Percentiles rank a stretch among this genome's conserved stretches.
Evolutionary conservation across 768 basidiomycete species (phyloP).

Genomic region (Dioszegia aurantiaca): DNA sequence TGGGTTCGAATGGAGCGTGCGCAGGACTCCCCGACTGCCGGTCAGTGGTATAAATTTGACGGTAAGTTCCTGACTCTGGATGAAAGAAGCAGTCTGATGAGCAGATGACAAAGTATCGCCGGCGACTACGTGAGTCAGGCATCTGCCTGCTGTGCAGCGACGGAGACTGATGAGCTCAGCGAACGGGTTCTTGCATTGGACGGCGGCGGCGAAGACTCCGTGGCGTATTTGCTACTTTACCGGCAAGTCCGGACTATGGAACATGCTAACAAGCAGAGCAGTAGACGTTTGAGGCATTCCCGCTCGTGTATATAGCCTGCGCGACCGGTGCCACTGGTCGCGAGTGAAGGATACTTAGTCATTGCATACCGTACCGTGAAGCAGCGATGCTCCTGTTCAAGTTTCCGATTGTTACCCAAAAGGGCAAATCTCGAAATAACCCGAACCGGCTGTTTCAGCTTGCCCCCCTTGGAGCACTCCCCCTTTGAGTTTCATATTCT

Average conservation of each 20-base stretch:
- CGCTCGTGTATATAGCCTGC: too few relatives aligned
- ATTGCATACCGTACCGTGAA: too few relatives aligned
- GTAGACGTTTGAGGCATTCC: neutral
- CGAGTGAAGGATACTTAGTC: too few relatives aligned
- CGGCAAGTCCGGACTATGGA: constrained; percentile 15
- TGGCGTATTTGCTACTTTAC: constrained; percentile 85
- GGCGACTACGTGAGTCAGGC: constrained; percentile 56
- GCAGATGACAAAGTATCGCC: constrained; percentile 75
- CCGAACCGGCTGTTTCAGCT: neutral
- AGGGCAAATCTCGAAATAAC: neutral
- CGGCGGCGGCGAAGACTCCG: constrained; percentile 85
- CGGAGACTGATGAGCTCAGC: constrained; percentile 54
- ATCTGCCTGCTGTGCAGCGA: too few relatives aligned
- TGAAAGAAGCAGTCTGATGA: neutral
- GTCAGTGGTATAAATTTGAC: constrained; percentile 85
- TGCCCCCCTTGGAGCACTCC: too few relatives aligned
- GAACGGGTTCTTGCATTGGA: constrained; percentile 82
- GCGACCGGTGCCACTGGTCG: too few relatives aligned
- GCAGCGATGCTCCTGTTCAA: too few relatives aligned
- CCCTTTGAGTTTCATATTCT: too few relatives aligned
- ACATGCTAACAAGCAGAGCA: neutral
- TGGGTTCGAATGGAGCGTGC: constrained; percentile 72
- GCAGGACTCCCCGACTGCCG: constrained; percentile 64
- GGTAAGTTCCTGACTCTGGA: constrained; percentile 51
- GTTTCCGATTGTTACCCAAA: too few relatives aligned